Percentiles rank a stretch among this genome's conserved stretches.
phyloP scores from a whole-genome alignment of 2,329 filamentous ascomycete species.

The Fusarium begoniae region DNA sequence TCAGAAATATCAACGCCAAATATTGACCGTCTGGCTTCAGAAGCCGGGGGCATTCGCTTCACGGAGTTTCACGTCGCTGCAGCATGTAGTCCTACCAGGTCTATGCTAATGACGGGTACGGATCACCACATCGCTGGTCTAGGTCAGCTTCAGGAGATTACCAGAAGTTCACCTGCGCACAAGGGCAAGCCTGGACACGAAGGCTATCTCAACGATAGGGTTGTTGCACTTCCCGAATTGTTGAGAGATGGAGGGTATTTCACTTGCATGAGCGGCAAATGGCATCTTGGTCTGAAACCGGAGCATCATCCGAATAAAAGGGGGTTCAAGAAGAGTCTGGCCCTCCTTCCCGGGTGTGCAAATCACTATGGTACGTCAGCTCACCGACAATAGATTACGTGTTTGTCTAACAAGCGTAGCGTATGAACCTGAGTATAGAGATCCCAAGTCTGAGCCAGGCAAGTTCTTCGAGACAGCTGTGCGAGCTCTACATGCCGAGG shows the following conservation, averaged over 20 bases:
- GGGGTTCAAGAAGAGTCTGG: conserved; percentile 40
- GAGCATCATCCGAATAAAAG: not conserved
- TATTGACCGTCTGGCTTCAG: conserved; percentile 48
- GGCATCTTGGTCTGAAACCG: not conserved
- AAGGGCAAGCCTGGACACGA: not conserved
- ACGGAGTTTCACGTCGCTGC: conserved; percentile 73
- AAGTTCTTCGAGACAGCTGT: not conserved
- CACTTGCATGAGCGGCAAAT: not conserved
- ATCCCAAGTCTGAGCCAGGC: not conserved
- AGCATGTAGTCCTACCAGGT: conserved; percentile 70
- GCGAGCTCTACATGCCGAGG: not conserved
- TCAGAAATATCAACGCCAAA: conserved; percentile 47
- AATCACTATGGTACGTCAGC: conserved; percentile 57
- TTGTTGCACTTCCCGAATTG: not conserved
- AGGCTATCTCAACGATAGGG: not conserved
- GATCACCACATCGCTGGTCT: conserved; percentile 55
- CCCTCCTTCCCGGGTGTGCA: conserved; percentile 51
- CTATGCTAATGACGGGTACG: conserved; percentile 69
- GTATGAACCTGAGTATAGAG: not conserved
- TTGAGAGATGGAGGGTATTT: not conserved
- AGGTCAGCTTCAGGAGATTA: conserved; percentile 60
- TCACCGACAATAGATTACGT: accelerated
- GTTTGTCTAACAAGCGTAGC: not conserved
- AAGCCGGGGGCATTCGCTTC: conserved; percentile 61
- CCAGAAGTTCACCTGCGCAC: not conserved